These are phyloP conservation scores for Omphalotus olearius DNA, from an alignment of 1,284 basidiomycete species.

Conservation along the genomic window DNA sequence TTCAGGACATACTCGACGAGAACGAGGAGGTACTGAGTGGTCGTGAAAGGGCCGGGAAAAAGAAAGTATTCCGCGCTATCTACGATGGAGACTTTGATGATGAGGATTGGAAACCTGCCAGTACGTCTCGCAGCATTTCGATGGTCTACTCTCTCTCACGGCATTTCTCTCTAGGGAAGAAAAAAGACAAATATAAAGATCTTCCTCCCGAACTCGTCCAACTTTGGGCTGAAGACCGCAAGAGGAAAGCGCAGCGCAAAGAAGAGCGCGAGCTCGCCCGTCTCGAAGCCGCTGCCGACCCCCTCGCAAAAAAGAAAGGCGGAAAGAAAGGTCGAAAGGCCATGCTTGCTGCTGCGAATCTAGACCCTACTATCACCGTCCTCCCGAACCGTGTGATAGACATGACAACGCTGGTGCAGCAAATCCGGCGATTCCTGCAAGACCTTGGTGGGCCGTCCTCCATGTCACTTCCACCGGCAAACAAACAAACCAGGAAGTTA, in stretches of 20 bases:
- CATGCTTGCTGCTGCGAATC: slow-evolving; percentile 47
- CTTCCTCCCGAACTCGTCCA: slow-evolving; percentile 62
- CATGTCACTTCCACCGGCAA: slow-evolving; percentile 74
- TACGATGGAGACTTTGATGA: slow-evolving; percentile 35
- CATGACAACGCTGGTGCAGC: slow-evolving; percentile 54
- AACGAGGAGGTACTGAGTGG: slow-evolving; percentile 45
- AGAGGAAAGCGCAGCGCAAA: slow-evolving; percentile 79
- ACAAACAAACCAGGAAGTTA: slow-evolving; percentile 62
- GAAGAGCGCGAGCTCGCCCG: slow-evolving; percentile 55
- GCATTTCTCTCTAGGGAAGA: slow-evolving; percentile 33
- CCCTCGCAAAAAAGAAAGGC: slow-evolving; percentile 49
- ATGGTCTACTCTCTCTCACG: background rate
- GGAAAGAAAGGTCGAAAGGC: slow-evolving; percentile 69
- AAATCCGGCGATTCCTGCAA: slow-evolving; percentile 67
- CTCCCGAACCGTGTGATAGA: slow-evolving; percentile 52
- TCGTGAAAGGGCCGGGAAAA: slow-evolving; percentile 47
- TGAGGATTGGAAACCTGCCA: slow-evolving; percentile 23
- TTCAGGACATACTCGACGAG: slow-evolving; percentile 43
- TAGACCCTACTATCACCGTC: slow-evolving; percentile 39
- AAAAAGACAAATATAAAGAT: slow-evolving; percentile 51
- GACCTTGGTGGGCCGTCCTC: slow-evolving; percentile 45
- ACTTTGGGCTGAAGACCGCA: slow-evolving; percentile 80
- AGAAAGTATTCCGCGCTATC: slow-evolving; percentile 61
- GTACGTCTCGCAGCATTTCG: slow-evolving; percentile 21
- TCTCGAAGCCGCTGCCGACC: slow-evolving; percentile 52